Evolutionary conservation across 1,284 basidiomycete species (phyloP).

Genomic region (Ustilago cynodontis): DNA sequence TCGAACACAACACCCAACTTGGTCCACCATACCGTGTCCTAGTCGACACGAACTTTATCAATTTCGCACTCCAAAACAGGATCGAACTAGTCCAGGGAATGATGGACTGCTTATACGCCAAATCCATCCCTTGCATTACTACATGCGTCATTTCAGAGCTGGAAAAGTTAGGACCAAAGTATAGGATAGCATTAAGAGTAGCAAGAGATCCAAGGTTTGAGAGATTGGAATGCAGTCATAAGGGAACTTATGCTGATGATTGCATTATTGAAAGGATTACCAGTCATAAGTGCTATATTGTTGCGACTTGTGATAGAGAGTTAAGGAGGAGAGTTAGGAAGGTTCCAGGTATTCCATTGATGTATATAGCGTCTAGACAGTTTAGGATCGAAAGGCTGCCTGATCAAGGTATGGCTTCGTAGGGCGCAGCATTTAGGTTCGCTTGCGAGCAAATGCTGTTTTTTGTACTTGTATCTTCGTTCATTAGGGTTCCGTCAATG

Average conservation of each 20-base stretch:
- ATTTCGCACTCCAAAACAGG: slow-evolving; percentile 98
- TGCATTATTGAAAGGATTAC: slow-evolving; percentile 95
- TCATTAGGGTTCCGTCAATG: neutral
- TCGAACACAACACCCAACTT: slow-evolving; percentile 94
- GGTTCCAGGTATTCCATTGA: slow-evolving; percentile 70
- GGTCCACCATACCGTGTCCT: slow-evolving; percentile 97
- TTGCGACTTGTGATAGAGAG: slow-evolving; percentile 97
- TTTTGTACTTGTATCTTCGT: slow-evolving; percentile 11
- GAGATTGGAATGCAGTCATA: slow-evolving; percentile 88
- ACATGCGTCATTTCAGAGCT: slow-evolving; percentile 98
- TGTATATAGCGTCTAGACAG: slow-evolving; percentile 66
- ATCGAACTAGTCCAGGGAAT: slow-evolving; percentile 94
- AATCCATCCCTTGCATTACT: slow-evolving; percentile 98
- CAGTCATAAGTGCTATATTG: slow-evolving; percentile 94
- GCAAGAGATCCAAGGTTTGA: slow-evolving; percentile 98
- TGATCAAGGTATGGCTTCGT: slow-evolving; percentile 66
- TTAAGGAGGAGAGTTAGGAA: slow-evolving; percentile 90
- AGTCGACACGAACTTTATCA: slow-evolving; percentile 99
- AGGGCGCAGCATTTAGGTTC: neutral
- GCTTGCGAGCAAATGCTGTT: too few relatives aligned
- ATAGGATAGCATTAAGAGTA: slow-evolving; percentile 93
- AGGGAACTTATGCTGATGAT: slow-evolving; percentile 97
- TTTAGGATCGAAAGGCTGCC: slow-evolving; percentile 67
- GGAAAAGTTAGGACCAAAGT: slow-evolving; percentile 96
- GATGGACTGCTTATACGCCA: slow-evolving; percentile 99